These are phyloP conservation scores for Epithele typhae DNA, from an alignment of 768 basidiomycete species.

Conservation along the genomic window DNA sequence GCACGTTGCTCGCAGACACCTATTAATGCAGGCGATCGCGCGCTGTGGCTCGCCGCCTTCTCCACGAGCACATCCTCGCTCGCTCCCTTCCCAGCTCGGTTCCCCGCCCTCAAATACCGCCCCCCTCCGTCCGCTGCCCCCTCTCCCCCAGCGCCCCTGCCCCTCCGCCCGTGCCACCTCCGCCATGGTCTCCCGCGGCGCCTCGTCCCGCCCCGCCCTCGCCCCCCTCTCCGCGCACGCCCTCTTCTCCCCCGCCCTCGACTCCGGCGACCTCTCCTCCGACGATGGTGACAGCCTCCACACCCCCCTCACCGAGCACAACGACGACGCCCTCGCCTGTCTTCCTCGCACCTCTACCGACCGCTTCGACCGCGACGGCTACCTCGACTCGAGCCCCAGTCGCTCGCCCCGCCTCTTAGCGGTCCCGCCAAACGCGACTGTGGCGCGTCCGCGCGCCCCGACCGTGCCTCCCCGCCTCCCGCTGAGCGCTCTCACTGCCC, in stretches of 20 bases:
- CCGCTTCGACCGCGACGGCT: conserved; percentile 9
- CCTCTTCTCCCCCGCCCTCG: conserved; percentile 27
- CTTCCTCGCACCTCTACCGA: conserved; percentile 18
- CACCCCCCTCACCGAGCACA: conserved; percentile 34
- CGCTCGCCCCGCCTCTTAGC: neutral
- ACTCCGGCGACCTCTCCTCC: conserved; percentile 30
- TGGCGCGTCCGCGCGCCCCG: conserved; percentile 6
- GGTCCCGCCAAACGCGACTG: conserved; percentile 3
- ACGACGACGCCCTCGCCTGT: conserved; percentile 23
- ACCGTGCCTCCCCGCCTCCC: conserved; percentile 7
- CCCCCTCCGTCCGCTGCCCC: conserved; percentile 5
- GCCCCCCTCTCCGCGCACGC: neutral
- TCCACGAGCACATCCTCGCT: conserved; percentile 4
- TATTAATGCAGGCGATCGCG: conserved; percentile 8
- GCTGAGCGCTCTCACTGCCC: conserved; percentile 13
- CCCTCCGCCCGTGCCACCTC: too few relatives aligned
- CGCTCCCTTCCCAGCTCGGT: conserved; percentile 7
- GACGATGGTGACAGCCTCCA: conserved; percentile 39
- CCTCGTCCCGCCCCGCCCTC: too few relatives aligned
- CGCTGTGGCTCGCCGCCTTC: conserved; percentile 4
- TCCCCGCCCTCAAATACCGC: conserved; percentile 13
- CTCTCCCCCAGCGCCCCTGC: too few relatives aligned
- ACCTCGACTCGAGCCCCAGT: conserved; percentile 3
- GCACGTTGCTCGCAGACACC: neutral
- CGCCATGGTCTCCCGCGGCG: too few relatives aligned